Percentiles rank a stretch among this genome's conserved stretches.
Evolutionary conservation across 768 basidiomycete species (phyloP).

Genomic region (Mycena floridula): DNA sequence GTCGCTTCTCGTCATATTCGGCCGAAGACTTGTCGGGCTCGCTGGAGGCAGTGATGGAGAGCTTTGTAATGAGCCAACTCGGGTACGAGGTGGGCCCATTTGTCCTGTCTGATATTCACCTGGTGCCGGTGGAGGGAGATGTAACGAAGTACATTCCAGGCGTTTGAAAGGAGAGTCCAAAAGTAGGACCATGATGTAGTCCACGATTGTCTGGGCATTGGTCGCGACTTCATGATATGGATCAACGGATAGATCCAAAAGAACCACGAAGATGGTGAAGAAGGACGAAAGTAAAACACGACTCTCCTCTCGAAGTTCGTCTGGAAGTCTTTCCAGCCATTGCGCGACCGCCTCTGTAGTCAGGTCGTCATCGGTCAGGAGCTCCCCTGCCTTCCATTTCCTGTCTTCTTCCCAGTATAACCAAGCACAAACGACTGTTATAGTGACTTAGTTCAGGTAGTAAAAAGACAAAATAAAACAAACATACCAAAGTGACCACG

Average conservation of each 20-base stretch:
- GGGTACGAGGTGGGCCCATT: slow-evolving; percentile 30
- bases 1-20: slow-evolving; percentile 49
- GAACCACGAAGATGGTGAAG: slow-evolving; percentile 84
- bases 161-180: slow-evolving; percentile 84
- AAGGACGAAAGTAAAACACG: slow-evolving; percentile 84
- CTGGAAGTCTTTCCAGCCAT: slow-evolving; percentile 70
- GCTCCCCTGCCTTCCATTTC: slow-evolving; percentile 42
- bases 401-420: slow-evolving; percentile 91
- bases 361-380: slow-evolving; percentile 50
- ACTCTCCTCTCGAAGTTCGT: slow-evolving; percentile 70
- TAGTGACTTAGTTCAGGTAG: neutral
- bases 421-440: slow-evolving; percentile 87
- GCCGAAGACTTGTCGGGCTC: slow-evolving; percentile 42
- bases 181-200: slow-evolving; percentile 87
- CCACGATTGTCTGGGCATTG: slow-evolving; percentile 84
- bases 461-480: neutral
- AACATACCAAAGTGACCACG: slow-evolving; percentile 66
- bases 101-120: slow-evolving; percentile 25
- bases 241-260: slow-evolving; percentile 89
- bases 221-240: slow-evolving; percentile 91
- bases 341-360: slow-evolving; percentile 67
- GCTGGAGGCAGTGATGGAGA: slow-evolving; percentile 40
- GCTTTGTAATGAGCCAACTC: slow-evolving; percentile 45
- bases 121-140: slow-evolving; percentile 38
- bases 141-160: slow-evolving; percentile 62